phyloP scores from a whole-genome alignment of 345 rosid genomes.

The Arabis alpina region DNA sequence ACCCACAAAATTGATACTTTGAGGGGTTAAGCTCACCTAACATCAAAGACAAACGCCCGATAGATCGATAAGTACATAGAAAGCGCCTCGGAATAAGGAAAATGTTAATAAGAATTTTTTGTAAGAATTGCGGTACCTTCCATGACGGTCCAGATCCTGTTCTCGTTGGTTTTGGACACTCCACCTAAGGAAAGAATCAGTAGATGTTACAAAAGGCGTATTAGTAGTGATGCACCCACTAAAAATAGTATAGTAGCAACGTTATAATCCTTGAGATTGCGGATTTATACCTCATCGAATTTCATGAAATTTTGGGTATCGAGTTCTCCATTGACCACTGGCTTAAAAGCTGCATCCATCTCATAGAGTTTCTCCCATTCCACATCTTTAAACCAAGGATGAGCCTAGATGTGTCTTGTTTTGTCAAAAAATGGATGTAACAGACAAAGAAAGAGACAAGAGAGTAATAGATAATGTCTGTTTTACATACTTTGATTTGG shows the following conservation, averaged over 20 bases:
- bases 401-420: conserved; percentile 54
- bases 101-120: background rate
- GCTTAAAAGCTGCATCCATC: conserved; percentile 91
- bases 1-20: conserved; percentile 88
- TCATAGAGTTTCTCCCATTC: conserved; percentile 80
- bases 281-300: conserved; percentile 75
- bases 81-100: background rate
- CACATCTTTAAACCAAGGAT: conserved; percentile 94
- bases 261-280: background rate
- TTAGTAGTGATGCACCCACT: background rate
- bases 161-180: conserved; percentile 52
- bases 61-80: conserved; percentile 25
- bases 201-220: background rate
- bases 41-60: conserved; percentile 4
- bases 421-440: conserved; percentile 27
- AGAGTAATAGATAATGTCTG: conserved; percentile 17
- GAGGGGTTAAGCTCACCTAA: conserved; percentile 62
- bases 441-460: background rate
- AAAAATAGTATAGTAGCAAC: background rate
- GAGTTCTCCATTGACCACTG: conserved; percentile 78
- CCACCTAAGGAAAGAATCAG: conserved; percentile 49
- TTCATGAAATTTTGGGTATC: conserved; percentile 93
- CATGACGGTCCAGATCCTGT: conserved; percentile 75
- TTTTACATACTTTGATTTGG: conserved; percentile 67
- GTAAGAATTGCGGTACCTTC: conserved; percentile 54